Evolutionary conservation across 2,329 filamentous ascomycete species (phyloP), one percentile per base, ranked within the genome.

Genomic region (Ascochyta clinopodiicola): DNA sequence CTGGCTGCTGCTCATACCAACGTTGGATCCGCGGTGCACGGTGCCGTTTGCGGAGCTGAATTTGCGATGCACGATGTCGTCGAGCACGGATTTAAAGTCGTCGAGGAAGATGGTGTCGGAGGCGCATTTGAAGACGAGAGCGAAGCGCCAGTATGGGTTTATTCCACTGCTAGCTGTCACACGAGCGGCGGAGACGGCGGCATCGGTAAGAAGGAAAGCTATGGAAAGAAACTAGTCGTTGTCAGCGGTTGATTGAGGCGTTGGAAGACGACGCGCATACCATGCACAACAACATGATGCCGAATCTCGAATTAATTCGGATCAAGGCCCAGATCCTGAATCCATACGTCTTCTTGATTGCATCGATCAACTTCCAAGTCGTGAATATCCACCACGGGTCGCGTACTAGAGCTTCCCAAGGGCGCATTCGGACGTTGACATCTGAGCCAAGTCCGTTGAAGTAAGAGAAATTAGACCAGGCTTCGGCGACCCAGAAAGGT

Each of bases 321-420:
- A 72, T 38, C 3, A 74, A 50, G 1, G 56, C 57, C 59, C 56
- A 64, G 1, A 73, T 27, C 29, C 57, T 72, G 56, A 70, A 71
- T 1, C 62, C 59, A 34, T 75, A 74, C 2, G 72, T 70, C 59
- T 72, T 69, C 43, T 69, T 71, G 45, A 75, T 74, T 6, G 68
- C 59, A 29, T 64, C 52, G 25, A 72, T 62, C 8, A 74, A 57
- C 38, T 66, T 69, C 67, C 67, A 73, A 0, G 72, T 74, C 0
- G 71, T 75, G 35, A 73, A 74, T 13, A 74, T 74, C 72, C 72
- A 74, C 72, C 70, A 74, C 0, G 71, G 71, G 24, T 74, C 71
- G 6, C 71, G 66, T 6, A 67, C 32, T 1, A 74, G 57, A 1
- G 72, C 72, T 59, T 74, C 72, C 60, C 60, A 74, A 1, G 72